Base-by-base conservation (phyloP, 148 eudicot genomes). In the Vaccinium myrtillus region DNA sequence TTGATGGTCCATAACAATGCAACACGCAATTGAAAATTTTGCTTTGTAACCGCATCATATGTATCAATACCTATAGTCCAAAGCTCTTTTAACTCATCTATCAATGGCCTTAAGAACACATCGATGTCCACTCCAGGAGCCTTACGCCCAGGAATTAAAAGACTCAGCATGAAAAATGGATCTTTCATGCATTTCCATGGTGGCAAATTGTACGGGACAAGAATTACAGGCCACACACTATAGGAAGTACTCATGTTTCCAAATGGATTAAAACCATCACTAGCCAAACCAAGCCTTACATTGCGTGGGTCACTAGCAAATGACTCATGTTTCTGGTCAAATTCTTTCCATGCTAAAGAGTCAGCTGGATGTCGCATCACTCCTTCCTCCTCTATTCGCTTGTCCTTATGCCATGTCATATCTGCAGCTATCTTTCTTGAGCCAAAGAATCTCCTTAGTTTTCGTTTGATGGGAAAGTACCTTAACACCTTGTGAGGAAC, bases 181-280 rank as follows among this genome's bases (percentile, higher is more conserved):
- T 78, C 81, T 25, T 53, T 78, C 81, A 78, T 51, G 12, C 65
- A 78, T 54, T 19, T 23, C 81, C 65, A 78, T 12, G 61, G 63
- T 78, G 63, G 63, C 43, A 78, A 78, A 27, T 78, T 78, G 15
- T 78, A 78, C 1, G 70, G 50, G 49, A 79, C 70, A 39, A 79
- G 7, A 56, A 79, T 11, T 13, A 79, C 82, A 4, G 70, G 70
- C 82, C 82, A 79, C 25, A 79, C 59, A 49, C 82, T 79, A 79
- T 79, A 79, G 7, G 71, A 58, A 16, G 15, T 79, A 15, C 61
- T 61, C 21, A 58, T 27, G 0, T 53, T 48, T 48, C 50, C 50
- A 48, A 48, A 48, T 48, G 50, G 50, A 48, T 48, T 49, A 49
- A 49, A 49, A 49, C 51, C 51, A 0, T 5, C 8, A 5, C 51